Base-by-base conservation (phyloP, 2,329 filamentous ascomycete species). In the Monosporascus sp. region DNA sequence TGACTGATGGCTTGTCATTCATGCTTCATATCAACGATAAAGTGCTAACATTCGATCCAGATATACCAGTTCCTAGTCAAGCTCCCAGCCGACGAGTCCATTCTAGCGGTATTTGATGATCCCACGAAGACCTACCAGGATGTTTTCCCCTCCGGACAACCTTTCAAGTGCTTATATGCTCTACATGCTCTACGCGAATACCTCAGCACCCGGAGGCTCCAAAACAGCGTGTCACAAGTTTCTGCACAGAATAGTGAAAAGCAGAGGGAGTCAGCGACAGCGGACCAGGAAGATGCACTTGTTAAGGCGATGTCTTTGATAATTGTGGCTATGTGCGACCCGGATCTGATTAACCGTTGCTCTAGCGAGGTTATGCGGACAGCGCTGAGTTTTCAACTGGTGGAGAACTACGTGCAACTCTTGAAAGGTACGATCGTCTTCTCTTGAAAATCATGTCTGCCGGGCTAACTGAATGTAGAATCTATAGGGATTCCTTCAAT, bases 161-260 rank as follows among this genome's bases (percentile, higher is more conserved):
- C 87, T 2, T 91, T 85, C 74, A 88, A 87, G 61, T 84, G 84
- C 2, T 76, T 91, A 1, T 95, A 92, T 66, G 86, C 87, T 3
- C 71, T 91, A 1, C 80, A 87, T 63, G 82, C 85, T 1, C 74
- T 96, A 40, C 73, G 77, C 22, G 79, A 84, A 52, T 87, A 85
- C 65, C 76, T 91, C 70, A 56, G 73, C 73, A 65, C 71, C 63
- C 61, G 62, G 9, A 59, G 64, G 36, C 61, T 67, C 7, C 66
- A 64, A 48, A 63, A 48, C 34, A 61, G 53, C 41, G 57, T 63
- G 31, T 58, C 66, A 58, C 62, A 64, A 36, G 49, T 58, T n/a
- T 61, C 61, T 52, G 52, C 52, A 9, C 61, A 59, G 24, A 56
- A 62, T 50, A 49, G 49, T n/a, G 61, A 64, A 43, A 55, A 52